These are phyloP conservation scores for Claviceps sp. DNA, from an alignment of 2,329 filamentous ascomycete genomes.

Conservation along the genomic window DNA sequence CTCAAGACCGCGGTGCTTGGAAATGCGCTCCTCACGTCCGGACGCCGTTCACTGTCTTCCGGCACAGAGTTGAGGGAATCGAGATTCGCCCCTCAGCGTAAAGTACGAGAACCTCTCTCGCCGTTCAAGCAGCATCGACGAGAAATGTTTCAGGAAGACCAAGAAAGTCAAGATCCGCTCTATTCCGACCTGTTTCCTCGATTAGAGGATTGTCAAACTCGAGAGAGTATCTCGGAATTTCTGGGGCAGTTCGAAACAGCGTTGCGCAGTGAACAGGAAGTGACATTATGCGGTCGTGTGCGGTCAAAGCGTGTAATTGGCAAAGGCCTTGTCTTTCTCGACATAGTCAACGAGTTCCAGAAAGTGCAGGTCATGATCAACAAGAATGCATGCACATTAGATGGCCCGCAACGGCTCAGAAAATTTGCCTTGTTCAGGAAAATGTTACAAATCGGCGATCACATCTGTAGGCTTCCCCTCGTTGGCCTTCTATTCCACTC, in stretches of 20 bases:
- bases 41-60: constrained; percentile 11
- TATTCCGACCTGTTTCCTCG: constrained; percentile 24
- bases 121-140: constrained; percentile 24
- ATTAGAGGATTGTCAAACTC: constrained; percentile 12
- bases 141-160: constrained; percentile 19
- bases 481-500: constrained; percentile 5
- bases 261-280: constrained; percentile 16
- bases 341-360: constrained; percentile 60
- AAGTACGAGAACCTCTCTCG: constrained; percentile 15
- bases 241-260: constrained; percentile 12
- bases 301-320: constrained; percentile 57
- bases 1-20: not conserved
- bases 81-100: constrained; percentile 9
- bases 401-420: constrained; percentile 20
- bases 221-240: no score
- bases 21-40: not conserved
- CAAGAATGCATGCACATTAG: constrained; percentile 33
- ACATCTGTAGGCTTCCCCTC: constrained; percentile 48
- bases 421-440: constrained; percentile 49
- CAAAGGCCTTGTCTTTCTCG: constrained; percentile 72
- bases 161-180: constrained; percentile 21
- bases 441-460: constrained; percentile 67
- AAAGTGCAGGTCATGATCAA: constrained; percentile 68
- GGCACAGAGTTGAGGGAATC: constrained; percentile 5
- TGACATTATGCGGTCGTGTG: constrained; percentile 48